These are phyloP conservation scores for Pythium inflatum DNA, from an alignment of 352 stramenopile species.

Conservation along the genomic window DNA sequence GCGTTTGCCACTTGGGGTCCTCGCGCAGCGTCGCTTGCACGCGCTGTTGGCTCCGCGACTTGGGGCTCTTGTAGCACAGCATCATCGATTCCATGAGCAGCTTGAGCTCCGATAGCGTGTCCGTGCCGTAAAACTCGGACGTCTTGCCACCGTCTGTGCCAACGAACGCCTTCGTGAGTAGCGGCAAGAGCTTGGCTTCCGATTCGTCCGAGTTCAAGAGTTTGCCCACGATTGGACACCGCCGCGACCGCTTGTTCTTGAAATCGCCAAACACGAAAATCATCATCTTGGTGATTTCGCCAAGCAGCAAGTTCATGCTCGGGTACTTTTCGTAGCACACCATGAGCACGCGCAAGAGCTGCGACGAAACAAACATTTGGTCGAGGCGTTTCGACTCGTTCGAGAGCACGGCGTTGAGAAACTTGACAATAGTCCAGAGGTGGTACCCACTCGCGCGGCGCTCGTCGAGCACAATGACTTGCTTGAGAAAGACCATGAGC, in stretches of 20 bases:
- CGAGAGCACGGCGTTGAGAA: slow-evolving; percentile 66
- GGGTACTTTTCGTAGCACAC: slow-evolving; percentile 84
- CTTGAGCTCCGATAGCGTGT: slow-evolving; percentile 81
- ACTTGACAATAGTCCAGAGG: slow-evolving; percentile 77
- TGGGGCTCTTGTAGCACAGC: slow-evolving; percentile 74
- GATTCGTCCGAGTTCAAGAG: slow-evolving; percentile 58
- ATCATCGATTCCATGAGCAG: slow-evolving; percentile 80
- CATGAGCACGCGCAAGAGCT: slow-evolving; percentile 72
- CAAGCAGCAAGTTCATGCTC: slow-evolving; percentile 73
- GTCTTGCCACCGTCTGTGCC: slow-evolving; percentile 44
- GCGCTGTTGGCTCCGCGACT: slow-evolving; percentile 74
- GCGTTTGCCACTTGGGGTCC: slow-evolving; percentile 57
- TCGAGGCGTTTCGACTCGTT: slow-evolving; percentile 86
- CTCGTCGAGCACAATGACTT: slow-evolving; percentile 71
- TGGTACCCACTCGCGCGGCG: slow-evolving; percentile 71
- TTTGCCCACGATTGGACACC: slow-evolving; percentile 77
- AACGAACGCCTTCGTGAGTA: slow-evolving; percentile 69
- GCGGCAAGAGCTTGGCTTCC: slow-evolving; percentile 57
- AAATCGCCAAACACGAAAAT: slow-evolving; percentile 86
- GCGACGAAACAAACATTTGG: slow-evolving; percentile 78
- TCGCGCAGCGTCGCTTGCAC: slow-evolving; percentile 57
- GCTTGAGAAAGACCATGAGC: slow-evolving; percentile 81
- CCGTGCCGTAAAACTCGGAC: slow-evolving; percentile 52
- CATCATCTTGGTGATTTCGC: slow-evolving; percentile 86
- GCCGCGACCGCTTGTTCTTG: slow-evolving; percentile 84